Base-by-base conservation (phyloP, 2,329 filamentous ascomycete genomes). In the Clonostachys rhizophaga region DNA sequence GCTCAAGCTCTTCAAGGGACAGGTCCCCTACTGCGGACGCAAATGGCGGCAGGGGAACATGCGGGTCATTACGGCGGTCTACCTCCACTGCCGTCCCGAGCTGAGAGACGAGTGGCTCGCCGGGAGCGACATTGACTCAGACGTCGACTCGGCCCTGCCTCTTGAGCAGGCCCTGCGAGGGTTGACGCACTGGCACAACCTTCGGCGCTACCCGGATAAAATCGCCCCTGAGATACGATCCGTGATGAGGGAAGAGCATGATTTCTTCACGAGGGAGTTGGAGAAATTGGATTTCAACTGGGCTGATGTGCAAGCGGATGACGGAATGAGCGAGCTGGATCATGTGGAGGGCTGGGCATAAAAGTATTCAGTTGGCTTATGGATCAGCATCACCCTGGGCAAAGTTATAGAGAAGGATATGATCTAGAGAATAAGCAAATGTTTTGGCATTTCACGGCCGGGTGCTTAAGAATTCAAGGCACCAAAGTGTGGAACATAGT, bases 31-130 rank as follows among this genome's bases (percentile, higher is more conserved):
- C 73, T 97, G 92, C 66, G 92, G 94, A 18, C 86, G 94, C 40
- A 99, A 99, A 71, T 99, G 94, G 94, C 85, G 94, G 13, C 94
- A 97, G 70, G 85, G 84, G 56, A 97, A 99, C 67, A 99, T 99
- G 94, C 88, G 92, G 47, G 91, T 97, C 60, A 99, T 99, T 61
- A 99, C 94, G 1, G 91, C 91, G 5, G 89, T 99, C 2, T 99
- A 96, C 66, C 75, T 99, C 43, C 89, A 96, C 68, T 96, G 92
- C 61, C 80, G 91, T 8, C 92, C 92, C 0, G 92, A 97, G 64
- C 76, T 99, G 42, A 80, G 92, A 33, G 94, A 99, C 61, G 94
- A 96, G 68, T 97, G 94, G 92, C 77, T 97, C 1, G 84, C 89
- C 0, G 92, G 92, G 6, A 87, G 86, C 50, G 91, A 96, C 61